Conservation (phyloP, 2,329 filamentous ascomycete genomes). For the Torrubiella hemipterigena region DNA sequence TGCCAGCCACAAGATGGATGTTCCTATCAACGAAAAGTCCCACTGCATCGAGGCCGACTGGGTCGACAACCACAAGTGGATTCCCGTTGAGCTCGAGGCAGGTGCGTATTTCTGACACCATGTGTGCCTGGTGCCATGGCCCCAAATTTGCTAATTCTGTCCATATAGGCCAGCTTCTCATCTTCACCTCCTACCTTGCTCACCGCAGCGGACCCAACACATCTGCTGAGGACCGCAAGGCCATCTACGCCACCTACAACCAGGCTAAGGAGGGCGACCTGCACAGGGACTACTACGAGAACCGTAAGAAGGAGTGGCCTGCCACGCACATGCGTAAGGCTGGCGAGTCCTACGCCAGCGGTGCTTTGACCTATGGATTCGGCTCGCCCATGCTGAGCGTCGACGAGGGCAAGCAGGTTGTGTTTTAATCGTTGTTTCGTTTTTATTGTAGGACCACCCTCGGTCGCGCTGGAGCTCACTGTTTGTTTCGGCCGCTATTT, state of each 20-base stretch:
- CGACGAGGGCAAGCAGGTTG: slow-evolving; percentile 8
- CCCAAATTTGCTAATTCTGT: neutral
- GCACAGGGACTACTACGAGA: slow-evolving; percentile 10
- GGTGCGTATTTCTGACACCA: slow-evolving; percentile 3
- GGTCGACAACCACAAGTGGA: slow-evolving; percentile 8
- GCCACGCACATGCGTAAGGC: slow-evolving; percentile 10
- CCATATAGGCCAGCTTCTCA: slow-evolving; percentile 7
- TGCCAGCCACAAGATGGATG: slow-evolving; percentile 8
- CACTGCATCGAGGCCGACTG: slow-evolving; percentile 9
- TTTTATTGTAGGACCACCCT: no score
- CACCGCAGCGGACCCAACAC: slow-evolving; percentile 9
- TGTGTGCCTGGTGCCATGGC: neutral
- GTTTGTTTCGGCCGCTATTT: no score
- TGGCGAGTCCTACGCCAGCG: slow-evolving; percentile 7
- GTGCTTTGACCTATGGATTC: slow-evolving; percentile 8
- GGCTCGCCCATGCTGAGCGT: slow-evolving; percentile 11
- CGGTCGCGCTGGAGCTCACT: no score
- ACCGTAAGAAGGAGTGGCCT: slow-evolving; percentile 9
- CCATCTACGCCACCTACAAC: slow-evolving; percentile 11
- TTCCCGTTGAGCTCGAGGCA: slow-evolving; percentile 8
- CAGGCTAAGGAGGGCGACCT: slow-evolving; percentile 9
- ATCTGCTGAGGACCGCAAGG: slow-evolving; percentile 8
- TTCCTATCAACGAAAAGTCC: slow-evolving; percentile 7
- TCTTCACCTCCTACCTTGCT: slow-evolving; percentile 10
- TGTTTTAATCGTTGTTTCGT: no score